Evolutionary conservation across 805 yeast genomes (phyloP), one percentile per base, ranked within the genome.

Genomic region (Tetrapisispora pingtungensis): DNA sequence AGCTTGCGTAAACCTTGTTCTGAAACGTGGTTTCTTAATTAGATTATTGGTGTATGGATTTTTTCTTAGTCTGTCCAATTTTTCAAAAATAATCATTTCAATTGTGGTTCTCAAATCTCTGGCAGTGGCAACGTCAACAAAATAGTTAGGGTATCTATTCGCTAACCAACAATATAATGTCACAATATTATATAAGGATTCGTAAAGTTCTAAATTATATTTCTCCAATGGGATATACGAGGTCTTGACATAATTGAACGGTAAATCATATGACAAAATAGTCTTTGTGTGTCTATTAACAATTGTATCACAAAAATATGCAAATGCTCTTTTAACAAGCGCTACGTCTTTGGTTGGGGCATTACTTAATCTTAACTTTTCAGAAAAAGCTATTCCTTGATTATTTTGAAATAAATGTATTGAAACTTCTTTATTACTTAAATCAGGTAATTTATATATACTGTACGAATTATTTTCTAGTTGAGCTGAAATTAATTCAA

Each of bases 161-260:
- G 84, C 73, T 49, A 90, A 69, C 98, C 98, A 90, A 57, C 86
- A 67, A 57, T 77, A 90, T 7, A 84, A 64, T 52, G 80, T 72
- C 15, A 85, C 71, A 37, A 76, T 66, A 50, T 78, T 77, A 64
- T 88, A 95, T 46, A 82, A 66, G 5, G 73, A 71, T 58, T 88
- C 97, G 45, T 66, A 57, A 10, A 54, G 53, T 8, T 58, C 64
- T 17, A 69, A 45, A 10, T 50, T 44, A 24, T 46, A 42, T n/a
- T 46, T 48, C 26, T 58, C 63, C 27, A 51, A 53, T n/a, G 33
- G 33, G 32, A 62, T 59, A 41, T 48, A 54, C 38, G 49, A 46
- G 34, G 52, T 55, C 34, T 61, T 55, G 27, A 62, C 46, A 12
- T 54, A 43, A 15, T 57, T 51, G 44, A 63, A 62, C 5, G 65